phyloP scores from a whole-genome alignment of 108 stramenopile genomes.

The Poteriospumella lacustris region DNA sequence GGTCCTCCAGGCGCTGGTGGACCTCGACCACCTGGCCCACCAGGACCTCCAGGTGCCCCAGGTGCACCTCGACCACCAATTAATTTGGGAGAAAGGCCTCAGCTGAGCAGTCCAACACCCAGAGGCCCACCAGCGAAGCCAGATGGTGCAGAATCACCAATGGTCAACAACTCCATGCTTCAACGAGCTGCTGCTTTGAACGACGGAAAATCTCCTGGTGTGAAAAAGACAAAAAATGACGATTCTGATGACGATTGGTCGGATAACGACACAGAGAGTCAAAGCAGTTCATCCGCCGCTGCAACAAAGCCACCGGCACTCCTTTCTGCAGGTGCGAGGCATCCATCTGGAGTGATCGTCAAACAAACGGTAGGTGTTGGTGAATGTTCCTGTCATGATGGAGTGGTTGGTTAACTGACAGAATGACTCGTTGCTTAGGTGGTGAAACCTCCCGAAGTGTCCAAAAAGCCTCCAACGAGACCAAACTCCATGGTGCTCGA shows the following conservation, averaged over 20 bases:
- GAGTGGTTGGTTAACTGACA: background rate
- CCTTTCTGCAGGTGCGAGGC: background rate
- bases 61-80: background rate
- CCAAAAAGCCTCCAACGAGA: background rate
- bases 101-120: background rate
- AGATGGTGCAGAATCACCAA: background rate
- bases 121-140: background rate
- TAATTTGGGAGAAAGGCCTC: background rate
- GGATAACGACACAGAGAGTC: background rate
- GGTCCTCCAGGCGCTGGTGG: background rate
- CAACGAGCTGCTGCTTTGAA: background rate
- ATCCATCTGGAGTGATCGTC: background rate
- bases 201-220: background rate
- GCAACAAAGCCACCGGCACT: background rate
- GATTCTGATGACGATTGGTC: constrained; percentile 14
- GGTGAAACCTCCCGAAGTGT: constrained; percentile 8
- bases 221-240: background rate
- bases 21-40: background rate
- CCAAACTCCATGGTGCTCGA: background rate
- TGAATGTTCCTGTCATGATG: background rate
- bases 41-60: background rate
- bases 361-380: background rate
- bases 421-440: background rate
- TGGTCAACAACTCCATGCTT: background rate
- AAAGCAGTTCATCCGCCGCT: background rate